phyloP scores from a whole-genome alignment of 2,329 filamentous ascomycete genomes.

The Penicillium olsonii region DNA sequence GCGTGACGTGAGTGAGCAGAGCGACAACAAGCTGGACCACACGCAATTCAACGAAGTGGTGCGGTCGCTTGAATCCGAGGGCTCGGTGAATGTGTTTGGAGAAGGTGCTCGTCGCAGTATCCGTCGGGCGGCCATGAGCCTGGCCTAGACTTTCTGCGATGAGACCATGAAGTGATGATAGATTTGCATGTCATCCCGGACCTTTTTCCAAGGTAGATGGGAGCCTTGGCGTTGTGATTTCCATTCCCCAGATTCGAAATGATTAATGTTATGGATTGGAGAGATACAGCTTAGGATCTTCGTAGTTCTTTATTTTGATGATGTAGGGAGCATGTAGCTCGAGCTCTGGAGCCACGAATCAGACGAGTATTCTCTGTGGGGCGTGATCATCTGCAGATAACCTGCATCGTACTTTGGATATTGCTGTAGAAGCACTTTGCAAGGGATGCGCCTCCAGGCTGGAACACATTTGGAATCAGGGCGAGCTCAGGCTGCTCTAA shows the following conservation, averaged over 20 bases:
- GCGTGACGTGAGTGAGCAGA: constrained; percentile 70
- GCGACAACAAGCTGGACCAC: constrained; percentile 69
- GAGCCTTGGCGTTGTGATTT: constrained; percentile 9
- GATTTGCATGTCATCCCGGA: constrained; percentile 23
- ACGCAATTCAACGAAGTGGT: constrained; percentile 82
- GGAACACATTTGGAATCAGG: no score
- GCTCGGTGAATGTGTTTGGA: constrained; percentile 74
- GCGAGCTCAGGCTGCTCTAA: no score
- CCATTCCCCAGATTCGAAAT: not conserved
- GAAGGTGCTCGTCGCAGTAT: constrained; percentile 83
- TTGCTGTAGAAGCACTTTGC: not conserved
- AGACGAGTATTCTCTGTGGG: not conserved
- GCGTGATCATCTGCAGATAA: not conserved
- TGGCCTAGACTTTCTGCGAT: constrained; percentile 14
- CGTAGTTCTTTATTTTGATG: no score
- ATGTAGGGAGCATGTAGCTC: no score
- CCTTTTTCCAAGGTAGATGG: not conserved
- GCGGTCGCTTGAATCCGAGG: constrained; percentile 79
- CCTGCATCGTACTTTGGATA: not conserved
- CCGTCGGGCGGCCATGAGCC: constrained; percentile 53
- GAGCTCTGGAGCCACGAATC: not conserved
- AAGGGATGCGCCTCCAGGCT: no score
- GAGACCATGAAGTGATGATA: constrained; percentile 33
- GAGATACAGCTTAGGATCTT: no score
- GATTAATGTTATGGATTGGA: constrained; percentile 5